These are phyloP conservation scores for Didymella keratinophila DNA, from an alignment of 2,329 filamentous ascomycete species.

Conservation along the genomic window DNA sequence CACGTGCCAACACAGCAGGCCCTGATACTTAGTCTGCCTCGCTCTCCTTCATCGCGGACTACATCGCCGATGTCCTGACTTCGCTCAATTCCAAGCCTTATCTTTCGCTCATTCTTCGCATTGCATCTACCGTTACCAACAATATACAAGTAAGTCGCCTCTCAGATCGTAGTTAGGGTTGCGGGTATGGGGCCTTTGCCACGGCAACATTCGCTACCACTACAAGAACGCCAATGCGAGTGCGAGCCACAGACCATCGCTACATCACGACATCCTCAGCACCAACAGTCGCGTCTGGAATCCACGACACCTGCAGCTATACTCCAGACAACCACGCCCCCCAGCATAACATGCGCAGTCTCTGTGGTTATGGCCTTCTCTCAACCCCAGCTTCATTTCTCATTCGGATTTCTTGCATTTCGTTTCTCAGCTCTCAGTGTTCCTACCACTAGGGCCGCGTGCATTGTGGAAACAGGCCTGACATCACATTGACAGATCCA, in stretches of 20 bases:
- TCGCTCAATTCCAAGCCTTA: neutral
- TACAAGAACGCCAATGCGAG: neutral
- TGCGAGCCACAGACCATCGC: neutral
- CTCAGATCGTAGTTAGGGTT: neutral
- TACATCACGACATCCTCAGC: conserved; percentile 14
- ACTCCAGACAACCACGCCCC: neutral
- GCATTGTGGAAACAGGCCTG: conserved; percentile 1
- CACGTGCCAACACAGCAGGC: conserved; percentile 1
- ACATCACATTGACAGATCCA: neutral
- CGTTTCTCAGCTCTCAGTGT: neutral
- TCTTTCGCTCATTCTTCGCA: neutral
- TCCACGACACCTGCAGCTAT: neutral
- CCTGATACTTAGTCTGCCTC: neutral
- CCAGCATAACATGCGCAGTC: neutral
- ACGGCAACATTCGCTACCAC: conserved; percentile 13
- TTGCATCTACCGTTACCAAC: neutral
- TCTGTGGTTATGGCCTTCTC: neutral
- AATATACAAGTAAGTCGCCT: conserved; percentile 1
- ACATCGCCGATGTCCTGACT: neutral
- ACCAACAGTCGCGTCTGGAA: neutral
- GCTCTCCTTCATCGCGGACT: neutral
- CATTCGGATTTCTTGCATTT: neutral
- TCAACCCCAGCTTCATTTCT: neutral
- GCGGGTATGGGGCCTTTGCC: neutral
- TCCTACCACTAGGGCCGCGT: neutral